Conservation (phyloP, 1,284 basidiomycete species). For the Ceratobasidium sp. region DNA sequence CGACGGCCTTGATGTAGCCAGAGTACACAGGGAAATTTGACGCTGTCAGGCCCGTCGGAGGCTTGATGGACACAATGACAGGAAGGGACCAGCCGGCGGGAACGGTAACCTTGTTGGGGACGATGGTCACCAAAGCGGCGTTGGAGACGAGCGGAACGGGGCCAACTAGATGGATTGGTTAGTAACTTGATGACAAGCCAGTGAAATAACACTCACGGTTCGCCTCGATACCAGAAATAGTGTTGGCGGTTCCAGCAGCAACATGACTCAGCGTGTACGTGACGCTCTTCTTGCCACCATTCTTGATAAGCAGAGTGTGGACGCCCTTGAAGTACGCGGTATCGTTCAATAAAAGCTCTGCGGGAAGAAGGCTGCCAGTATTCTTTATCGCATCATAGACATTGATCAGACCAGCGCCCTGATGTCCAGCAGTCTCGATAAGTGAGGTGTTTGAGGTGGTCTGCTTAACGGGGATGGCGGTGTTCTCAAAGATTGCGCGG, state of each 20-base stretch:
- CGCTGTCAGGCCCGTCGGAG: constrained; percentile 45
- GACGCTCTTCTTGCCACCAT: constrained; percentile 43
- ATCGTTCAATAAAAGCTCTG: constrained; percentile 71
- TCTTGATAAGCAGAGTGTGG: constrained; percentile 44
- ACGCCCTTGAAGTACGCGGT: constrained; percentile 56
- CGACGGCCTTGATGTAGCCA: constrained; percentile 42
- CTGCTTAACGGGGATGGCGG: constrained; percentile 57
- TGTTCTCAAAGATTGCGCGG: constrained; percentile 64
- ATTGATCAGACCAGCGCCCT: constrained; percentile 72
- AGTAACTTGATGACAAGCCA: neutral
- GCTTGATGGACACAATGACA: constrained; percentile 44
- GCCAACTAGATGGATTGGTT: constrained; percentile 5
- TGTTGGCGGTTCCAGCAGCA: constrained; percentile 50
- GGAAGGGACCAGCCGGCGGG: constrained; percentile 42
- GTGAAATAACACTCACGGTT: constrained; percentile 40
- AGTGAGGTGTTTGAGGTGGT: constrained; percentile 59
- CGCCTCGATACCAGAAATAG: constrained; percentile 49
- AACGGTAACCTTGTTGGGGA: constrained; percentile 43
- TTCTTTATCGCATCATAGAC: constrained; percentile 66
- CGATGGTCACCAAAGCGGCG: constrained; percentile 44
- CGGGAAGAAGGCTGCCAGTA: constrained; percentile 62
- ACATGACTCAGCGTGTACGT: constrained; percentile 45
- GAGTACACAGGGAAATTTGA: constrained; percentile 48
- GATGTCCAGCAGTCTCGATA: constrained; percentile 65
- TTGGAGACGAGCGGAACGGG: constrained; percentile 45